Evolutionary conservation across 495 filamentous ascomycete species (phyloP).

Genomic region (Aspergillus homomorphus): DNA sequence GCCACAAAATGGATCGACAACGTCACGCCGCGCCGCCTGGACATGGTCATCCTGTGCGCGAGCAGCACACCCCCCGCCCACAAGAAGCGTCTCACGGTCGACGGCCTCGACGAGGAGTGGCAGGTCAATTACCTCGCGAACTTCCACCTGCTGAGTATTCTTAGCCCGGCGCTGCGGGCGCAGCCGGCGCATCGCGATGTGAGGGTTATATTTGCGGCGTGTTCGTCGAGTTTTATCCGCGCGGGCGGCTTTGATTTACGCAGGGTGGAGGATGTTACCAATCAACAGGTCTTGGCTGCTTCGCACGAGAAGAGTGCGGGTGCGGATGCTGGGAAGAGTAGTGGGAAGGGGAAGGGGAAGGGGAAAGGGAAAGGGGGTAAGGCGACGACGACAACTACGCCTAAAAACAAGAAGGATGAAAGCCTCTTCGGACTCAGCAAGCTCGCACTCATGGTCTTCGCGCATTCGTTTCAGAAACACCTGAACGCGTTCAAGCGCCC

Average conservation of each 20-base stretch:
- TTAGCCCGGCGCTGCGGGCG: conserved; percentile 80
- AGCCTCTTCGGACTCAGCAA: conserved; percentile 81
- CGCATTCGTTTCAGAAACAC: conserved; percentile 83
- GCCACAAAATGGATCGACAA: conserved; percentile 99
- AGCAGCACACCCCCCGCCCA: conserved; percentile 63
- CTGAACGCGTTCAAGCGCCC: conserved; percentile 76
- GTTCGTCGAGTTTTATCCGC: conserved; percentile 71
- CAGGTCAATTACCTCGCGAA: conserved; percentile 93
- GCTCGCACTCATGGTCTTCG: conserved; percentile 83
- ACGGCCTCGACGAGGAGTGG: conserved; percentile 86
- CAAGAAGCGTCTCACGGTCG: conserved; percentile 54
- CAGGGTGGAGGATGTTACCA: conserved; percentile 27
- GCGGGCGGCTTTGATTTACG: conserved; percentile 57
- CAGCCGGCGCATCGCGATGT: conserved; percentile 94
- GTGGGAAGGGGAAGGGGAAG: background rate
- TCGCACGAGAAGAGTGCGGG: conserved; percentile 6
- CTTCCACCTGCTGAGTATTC: conserved; percentile 87
- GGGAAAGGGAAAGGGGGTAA: background rate
- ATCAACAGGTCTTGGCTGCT: conserved; percentile 16
- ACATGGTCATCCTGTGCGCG: conserved; percentile 87
- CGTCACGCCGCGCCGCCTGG: conserved; percentile 81
- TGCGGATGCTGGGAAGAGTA: background rate
- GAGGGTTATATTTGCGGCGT: conserved; percentile 80
- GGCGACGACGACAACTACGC: background rate
- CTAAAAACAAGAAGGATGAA: conserved; percentile 12